These are phyloP conservation scores for Boletus vinaceobasis DNA, from an alignment of 768 basidiomycete species.

Conservation along the genomic window DNA sequence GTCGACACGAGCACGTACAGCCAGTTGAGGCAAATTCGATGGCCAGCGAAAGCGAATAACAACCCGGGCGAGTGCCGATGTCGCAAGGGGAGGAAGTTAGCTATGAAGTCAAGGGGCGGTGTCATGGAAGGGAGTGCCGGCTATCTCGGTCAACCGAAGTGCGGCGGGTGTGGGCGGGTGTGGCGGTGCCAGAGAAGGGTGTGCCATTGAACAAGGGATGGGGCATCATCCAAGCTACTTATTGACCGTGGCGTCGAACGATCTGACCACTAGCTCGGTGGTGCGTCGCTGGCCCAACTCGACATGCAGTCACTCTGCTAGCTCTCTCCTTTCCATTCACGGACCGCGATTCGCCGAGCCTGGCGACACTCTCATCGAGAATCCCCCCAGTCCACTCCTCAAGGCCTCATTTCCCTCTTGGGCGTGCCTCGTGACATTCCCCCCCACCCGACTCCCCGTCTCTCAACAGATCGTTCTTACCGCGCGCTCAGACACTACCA, in stretches of 20 bases:
- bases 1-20: not conserved
- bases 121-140: not conserved
- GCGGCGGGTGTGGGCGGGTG: not conserved
- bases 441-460: not conserved
- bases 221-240: not conserved
- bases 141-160: not conserved
- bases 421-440: not conserved
- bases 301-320: not conserved
- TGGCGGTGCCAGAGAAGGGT: not conserved
- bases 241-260: not conserved
- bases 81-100: too few species aligned
- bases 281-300: not conserved
- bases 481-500: not conserved
- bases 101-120: not conserved
- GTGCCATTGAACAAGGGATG: too few species aligned
- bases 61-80: not conserved
- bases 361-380: conserved; percentile 6
- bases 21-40: not conserved
- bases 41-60: not conserved
- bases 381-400: not conserved
- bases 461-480: not conserved
- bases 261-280: not conserved
- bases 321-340: conserved; percentile 2
- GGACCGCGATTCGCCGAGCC: conserved; percentile 9
- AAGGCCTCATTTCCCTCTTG: conserved; percentile 1